These are phyloP conservation scores for Entonaema liquescens DNA, from an alignment of 495 filamentous ascomycete genomes.

Conservation along the genomic window DNA sequence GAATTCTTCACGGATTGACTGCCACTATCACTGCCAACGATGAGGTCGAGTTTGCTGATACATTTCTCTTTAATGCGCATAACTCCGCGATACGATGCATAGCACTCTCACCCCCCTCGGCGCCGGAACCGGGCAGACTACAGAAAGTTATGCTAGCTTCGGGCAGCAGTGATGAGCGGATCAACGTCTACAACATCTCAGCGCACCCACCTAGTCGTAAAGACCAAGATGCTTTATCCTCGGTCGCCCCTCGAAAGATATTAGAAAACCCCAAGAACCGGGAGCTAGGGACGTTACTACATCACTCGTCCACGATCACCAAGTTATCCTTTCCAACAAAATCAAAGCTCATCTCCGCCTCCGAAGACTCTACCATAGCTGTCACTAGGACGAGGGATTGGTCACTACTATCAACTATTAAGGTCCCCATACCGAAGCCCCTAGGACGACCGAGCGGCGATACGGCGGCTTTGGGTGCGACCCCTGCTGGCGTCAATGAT, in stretches of 20 bases:
- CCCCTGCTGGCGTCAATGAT: constrained; percentile 91
- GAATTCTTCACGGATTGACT: constrained; percentile 89
- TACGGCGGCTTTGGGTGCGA: constrained; percentile 81
- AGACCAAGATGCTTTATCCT: constrained; percentile 61
- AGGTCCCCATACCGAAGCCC: constrained; percentile 84
- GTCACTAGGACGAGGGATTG: constrained; percentile 89
- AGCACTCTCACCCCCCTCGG: constrained; percentile 81
- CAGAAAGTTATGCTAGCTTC: constrained; percentile 87
- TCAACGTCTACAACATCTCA: constrained; percentile 93
- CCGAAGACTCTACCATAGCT: constrained; percentile 88
- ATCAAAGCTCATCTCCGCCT: constrained; percentile 82
- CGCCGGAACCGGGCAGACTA: constrained; percentile 59
- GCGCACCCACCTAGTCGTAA: constrained; percentile 67
- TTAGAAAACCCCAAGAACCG: constrained; percentile 85
- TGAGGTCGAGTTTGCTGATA: constrained; percentile 80
- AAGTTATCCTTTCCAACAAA: constrained; percentile 83
- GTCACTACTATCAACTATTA: constrained; percentile 87
- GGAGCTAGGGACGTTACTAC: constrained; percentile 84
- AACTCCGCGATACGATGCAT: constrained; percentile 88
- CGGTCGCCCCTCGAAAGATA: constrained; percentile 71
- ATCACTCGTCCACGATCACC: constrained; percentile 84
- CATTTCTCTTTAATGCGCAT: constrained; percentile 96
- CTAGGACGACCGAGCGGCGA: constrained; percentile 88
- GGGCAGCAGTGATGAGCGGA: constrained; percentile 88
- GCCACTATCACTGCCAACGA: constrained; percentile 65